Evolutionary conservation across 2,329 filamentous ascomycete species (phyloP).

Genomic region (Didymella glomerata): DNA sequence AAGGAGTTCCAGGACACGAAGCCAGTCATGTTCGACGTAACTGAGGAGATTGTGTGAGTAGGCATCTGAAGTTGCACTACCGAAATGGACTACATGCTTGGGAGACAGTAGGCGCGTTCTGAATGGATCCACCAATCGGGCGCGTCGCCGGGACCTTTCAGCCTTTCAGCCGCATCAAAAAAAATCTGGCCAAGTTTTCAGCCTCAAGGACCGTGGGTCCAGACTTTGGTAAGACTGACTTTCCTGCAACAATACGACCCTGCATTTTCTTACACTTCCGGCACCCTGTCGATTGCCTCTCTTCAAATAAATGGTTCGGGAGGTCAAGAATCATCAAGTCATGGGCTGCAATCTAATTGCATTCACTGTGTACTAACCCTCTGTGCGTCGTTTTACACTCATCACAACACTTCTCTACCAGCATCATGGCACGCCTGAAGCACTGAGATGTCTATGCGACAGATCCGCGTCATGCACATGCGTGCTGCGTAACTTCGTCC

Average conservation of each 20-base stretch:
- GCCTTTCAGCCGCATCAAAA: not conserved
- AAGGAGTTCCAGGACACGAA: slow-evolving; percentile 26
- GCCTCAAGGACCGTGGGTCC: not conserved
- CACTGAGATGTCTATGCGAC: too few species aligned
- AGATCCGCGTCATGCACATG: too few species aligned
- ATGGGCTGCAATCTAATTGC: not conserved
- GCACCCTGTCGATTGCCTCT: not conserved
- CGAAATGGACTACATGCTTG: not conserved
- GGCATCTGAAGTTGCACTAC: not conserved
- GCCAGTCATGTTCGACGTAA: slow-evolving; percentile 30
- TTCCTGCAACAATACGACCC: not conserved
- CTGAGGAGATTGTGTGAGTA: slow-evolving; percentile 19
- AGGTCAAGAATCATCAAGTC: not conserved
- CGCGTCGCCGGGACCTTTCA: not conserved
- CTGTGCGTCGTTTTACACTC: not conserved
- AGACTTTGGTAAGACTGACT: not conserved
- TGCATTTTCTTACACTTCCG: not conserved
- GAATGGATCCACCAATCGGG: not conserved
- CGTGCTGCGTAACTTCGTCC: too few species aligned
- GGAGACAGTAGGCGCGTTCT: not conserved
- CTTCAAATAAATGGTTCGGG: not conserved
- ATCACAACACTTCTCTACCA: not conserved
- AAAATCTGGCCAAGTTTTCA: not conserved
- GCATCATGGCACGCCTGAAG: not conserved
- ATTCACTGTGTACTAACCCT: not conserved